These are phyloP conservation scores for Breynia disticha DNA, from an alignment of 441 rosid genomes.

Conservation along the genomic window DNA sequence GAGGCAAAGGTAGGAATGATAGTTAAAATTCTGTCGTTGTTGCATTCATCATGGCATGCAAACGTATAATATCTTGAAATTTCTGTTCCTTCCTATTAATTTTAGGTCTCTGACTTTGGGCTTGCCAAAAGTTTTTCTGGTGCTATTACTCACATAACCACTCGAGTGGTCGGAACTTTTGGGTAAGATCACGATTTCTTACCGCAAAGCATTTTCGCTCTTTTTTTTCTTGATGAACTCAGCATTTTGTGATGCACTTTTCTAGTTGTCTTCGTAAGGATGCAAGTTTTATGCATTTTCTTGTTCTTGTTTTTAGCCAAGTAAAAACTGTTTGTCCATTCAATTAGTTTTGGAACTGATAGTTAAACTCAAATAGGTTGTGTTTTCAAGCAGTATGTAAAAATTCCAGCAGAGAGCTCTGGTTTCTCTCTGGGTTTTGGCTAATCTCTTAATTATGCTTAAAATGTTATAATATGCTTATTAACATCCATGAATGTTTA, in stretches of 20 bases:
- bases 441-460: no score
- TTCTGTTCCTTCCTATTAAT: constrained; percentile 2
- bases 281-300: no score
- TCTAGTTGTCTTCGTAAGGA: neutral
- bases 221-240: neutral
- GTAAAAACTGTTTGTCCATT: no score
- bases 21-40: neutral
- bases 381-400: no score
- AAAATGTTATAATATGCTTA: no score
- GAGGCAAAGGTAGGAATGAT: constrained; percentile 59
- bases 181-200: constrained; percentile 40
- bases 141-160: constrained; percentile 64
- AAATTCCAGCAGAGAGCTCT: no score
- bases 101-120: constrained; percentile 90
- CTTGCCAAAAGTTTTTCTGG: constrained; percentile 71
- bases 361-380: no score
- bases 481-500: neutral
- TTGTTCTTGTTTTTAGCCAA: no score
- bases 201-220: neutral
- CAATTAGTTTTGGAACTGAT: no score
- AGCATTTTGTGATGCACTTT: neutral
- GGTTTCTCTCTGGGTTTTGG: no score
- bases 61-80: neutral
- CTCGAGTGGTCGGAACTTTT: constrained; percentile 88
- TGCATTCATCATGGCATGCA: neutral